Conservation (phyloP, 306 rosid species). For the Potentilla sterilis region DNA sequence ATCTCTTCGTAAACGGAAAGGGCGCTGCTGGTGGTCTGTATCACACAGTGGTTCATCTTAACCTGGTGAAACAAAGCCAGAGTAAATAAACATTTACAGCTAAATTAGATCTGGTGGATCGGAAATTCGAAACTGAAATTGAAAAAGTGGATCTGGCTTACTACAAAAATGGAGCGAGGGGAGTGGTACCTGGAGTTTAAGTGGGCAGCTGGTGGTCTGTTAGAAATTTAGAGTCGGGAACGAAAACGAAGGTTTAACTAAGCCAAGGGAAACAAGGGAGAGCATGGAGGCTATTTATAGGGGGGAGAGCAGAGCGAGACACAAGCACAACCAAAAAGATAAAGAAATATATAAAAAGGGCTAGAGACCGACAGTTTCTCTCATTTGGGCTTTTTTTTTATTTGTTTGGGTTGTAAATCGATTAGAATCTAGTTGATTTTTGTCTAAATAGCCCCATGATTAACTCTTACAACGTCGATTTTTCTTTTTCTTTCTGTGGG, state of each 20-base stretch:
- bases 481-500: no score
- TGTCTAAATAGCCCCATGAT: no score
- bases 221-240: neutral
- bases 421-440: neutral
- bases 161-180: neutral
- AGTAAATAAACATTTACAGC: neutral
- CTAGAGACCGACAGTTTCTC: neutral
- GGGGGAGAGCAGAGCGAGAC: neutral
- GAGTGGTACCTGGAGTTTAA: neutral
- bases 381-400: neutral
- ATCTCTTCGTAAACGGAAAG: conserved; percentile 66
- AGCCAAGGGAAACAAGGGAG: neutral
- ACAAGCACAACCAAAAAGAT: neutral
- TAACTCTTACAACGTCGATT: no score
- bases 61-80: conserved; percentile 8
- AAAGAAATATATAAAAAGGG: neutral
- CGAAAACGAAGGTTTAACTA: neutral
- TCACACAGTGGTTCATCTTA: conserved; percentile 64
- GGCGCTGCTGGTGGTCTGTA: conserved; percentile 46
- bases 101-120: neutral
- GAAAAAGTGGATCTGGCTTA: neutral
- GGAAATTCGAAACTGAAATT: neutral
- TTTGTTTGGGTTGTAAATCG: neutral
- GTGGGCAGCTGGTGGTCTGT: neutral
- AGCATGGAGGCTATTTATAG: neutral